Evolutionary conservation across 2,329 filamentous ascomycete species (phyloP).

Genomic region (Lasiodiplodia theobromae): DNA sequence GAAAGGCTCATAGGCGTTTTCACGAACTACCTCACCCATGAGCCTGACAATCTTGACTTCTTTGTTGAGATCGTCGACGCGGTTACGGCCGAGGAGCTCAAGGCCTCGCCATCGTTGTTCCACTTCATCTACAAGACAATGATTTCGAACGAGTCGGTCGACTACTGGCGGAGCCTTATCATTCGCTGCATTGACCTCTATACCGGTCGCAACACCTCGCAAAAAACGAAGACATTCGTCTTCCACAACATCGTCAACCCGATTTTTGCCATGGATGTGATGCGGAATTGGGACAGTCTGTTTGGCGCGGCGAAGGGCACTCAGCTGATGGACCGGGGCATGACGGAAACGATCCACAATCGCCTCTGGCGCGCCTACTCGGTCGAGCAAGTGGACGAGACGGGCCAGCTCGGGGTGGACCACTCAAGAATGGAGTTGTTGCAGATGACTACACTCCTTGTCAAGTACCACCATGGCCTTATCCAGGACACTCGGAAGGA

Average conservation of each 20-base stretch:
- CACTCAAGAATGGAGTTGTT: slow-evolving; percentile 96
- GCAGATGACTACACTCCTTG: slow-evolving; percentile 90
- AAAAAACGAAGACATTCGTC: slow-evolving; percentile 91
- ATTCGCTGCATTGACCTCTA: slow-evolving; percentile 89
- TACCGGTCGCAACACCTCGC: slow-evolving; percentile 76
- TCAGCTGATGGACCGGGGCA: slow-evolving; percentile 80
- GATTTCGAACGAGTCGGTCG: slow-evolving; percentile 82
- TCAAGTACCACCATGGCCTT: slow-evolving; percentile 91
- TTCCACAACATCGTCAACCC: slow-evolving; percentile 94
- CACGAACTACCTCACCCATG: slow-evolving; percentile 77
- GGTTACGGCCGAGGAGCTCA: slow-evolving; percentile 83
- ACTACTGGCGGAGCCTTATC: slow-evolving; percentile 83
- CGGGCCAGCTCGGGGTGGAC: slow-evolving; percentile 84
- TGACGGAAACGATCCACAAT: slow-evolving; percentile 89
- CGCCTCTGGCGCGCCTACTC: slow-evolving; percentile 79
- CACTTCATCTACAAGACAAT: slow-evolving; percentile 85
- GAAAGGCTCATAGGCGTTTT: slow-evolving; percentile 88
- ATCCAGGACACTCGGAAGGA: slow-evolving; percentile 94
- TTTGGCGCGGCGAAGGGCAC: slow-evolving; percentile 67
- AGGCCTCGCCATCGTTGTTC: slow-evolving; percentile 75
- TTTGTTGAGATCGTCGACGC: slow-evolving; percentile 85
- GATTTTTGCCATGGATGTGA: slow-evolving; percentile 94
- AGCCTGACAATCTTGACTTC: slow-evolving; percentile 79
- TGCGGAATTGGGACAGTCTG: slow-evolving; percentile 73
- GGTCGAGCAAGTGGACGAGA: slow-evolving; percentile 77